These are phyloP conservation scores for Neurospora sublineolata DNA, from an alignment of 495 filamentous ascomycete species.

Conservation along the genomic window DNA sequence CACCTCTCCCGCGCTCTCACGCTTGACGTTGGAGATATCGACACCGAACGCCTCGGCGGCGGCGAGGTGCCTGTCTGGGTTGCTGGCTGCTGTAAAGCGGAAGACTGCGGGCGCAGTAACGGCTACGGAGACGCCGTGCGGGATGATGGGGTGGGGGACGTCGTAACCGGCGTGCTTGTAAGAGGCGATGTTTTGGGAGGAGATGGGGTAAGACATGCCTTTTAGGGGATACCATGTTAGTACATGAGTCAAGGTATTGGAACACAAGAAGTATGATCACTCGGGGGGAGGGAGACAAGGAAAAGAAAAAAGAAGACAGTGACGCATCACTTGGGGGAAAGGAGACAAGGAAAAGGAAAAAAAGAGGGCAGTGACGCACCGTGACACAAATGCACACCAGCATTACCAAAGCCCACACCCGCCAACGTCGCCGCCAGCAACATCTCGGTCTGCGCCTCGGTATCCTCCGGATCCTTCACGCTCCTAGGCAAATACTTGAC, in stretches of 20 bases:
- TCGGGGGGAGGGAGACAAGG: background rate
- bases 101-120: slow-evolving; percentile 93
- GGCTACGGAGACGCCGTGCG: slow-evolving; percentile 89
- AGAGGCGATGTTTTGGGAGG: slow-evolving; percentile 70
- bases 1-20: slow-evolving; percentile 77
- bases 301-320: background rate
- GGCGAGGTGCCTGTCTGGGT: slow-evolving; percentile 79
- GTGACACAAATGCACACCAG: slow-evolving; percentile 93
- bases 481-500: slow-evolving; percentile 85
- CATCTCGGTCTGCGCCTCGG: slow-evolving; percentile 89
- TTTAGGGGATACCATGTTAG: slow-evolving; percentile 5
- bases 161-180: slow-evolving; percentile 81
- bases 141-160: slow-evolving; percentile 66
- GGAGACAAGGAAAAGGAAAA: background rate
- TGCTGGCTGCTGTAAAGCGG: slow-evolving; percentile 78
- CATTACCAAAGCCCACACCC: slow-evolving; percentile 94
- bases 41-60: slow-evolving; percentile 89
- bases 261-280: background rate
- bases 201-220: slow-evolving; percentile 91
- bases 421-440: slow-evolving; percentile 86
- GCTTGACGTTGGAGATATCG: slow-evolving; percentile 74
- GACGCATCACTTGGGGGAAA: slow-evolving; percentile 9
- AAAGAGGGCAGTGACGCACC: slow-evolving; percentile 29
- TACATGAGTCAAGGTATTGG: background rate
- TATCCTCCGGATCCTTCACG: slow-evolving; percentile 75